Conservation (phyloP, 768 basidiomycete genomes). For the Boletus rubroflammeus region DNA sequence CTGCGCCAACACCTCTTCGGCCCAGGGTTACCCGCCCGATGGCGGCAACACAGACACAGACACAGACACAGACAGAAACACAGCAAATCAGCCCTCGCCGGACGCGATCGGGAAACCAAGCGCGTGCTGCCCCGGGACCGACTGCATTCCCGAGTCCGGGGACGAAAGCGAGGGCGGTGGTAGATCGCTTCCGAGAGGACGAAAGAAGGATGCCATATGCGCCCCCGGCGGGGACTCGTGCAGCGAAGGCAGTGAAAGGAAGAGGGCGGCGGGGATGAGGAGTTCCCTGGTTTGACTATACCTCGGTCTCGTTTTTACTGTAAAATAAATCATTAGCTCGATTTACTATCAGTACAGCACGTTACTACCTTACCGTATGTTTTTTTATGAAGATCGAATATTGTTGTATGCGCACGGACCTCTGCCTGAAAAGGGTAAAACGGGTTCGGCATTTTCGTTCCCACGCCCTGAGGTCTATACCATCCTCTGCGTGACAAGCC, state of each 20-base stretch:
- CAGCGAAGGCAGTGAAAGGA: slow-evolving; percentile 4
- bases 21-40: slow-evolving; percentile 11
- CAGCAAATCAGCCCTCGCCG: slow-evolving; percentile 4
- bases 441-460: not conserved
- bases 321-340: not conserved
- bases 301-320: too few relatives aligned
- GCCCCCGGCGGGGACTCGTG: slow-evolving; percentile 14
- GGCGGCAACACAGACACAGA: not conserved
- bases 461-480: not conserved
- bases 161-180: slow-evolving; percentile 11
- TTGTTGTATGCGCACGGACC: slow-evolving; percentile 17
- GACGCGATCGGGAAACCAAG: slow-evolving; percentile 6
- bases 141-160: slow-evolving; percentile 15
- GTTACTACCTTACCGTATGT: not conserved
- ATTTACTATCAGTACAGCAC: not conserved
- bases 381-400: not conserved
- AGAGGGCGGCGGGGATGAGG: not conserved
- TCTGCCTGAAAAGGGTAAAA: not conserved
- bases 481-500: not conserved
- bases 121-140: not conserved
- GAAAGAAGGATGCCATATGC: slow-evolving; percentile 1
- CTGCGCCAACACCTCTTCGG: not conserved
- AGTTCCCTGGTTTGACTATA: not conserved
- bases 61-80: not conserved
- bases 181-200: slow-evolving; percentile 9